Evolutionary conservation across 2,329 filamentous ascomycete species (phyloP).

Genomic region (Apiospora hydei): DNA sequence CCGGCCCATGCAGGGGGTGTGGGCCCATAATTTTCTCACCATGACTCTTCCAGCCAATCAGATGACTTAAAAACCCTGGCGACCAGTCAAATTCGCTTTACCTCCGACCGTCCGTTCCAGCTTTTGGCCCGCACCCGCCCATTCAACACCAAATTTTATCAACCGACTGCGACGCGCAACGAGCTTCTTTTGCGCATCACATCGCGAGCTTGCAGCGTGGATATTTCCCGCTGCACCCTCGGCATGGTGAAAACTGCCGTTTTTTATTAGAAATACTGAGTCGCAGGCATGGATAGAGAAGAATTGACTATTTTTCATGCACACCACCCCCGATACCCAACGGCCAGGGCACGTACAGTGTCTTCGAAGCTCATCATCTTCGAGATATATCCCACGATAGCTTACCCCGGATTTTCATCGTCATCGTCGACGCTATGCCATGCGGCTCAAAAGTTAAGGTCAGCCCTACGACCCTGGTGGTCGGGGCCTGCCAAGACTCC

Average conservation of each 20-base stretch:
- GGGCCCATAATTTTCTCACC: constrained; percentile 16
- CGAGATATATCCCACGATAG: constrained; percentile 36
- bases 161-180: constrained; percentile 38
- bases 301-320: constrained; percentile 37
- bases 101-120: constrained; percentile 21
- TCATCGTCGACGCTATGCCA: constrained; percentile 45
- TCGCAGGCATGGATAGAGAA: constrained; percentile 33
- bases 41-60: constrained; percentile 36
- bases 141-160: constrained; percentile 38
- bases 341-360: constrained; percentile 25
- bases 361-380: constrained; percentile 37
- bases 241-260: neutral
- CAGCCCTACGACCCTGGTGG: constrained; percentile 42
- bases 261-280: constrained; percentile 27
- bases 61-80: constrained; percentile 16
- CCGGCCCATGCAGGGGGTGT: constrained; percentile 20
- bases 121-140: constrained; percentile 25
- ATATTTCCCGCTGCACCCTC: neutral
- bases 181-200: constrained; percentile 20
- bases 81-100: constrained; percentile 24
- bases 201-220: neutral
- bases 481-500: constrained; percentile 22
- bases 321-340: constrained; percentile 23
- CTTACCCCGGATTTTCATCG: constrained; percentile 41
- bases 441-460: constrained; percentile 46